These are phyloP conservation scores for Suillus luteus DNA, from an alignment of 768 basidiomycete species.

Conservation along the genomic window DNA sequence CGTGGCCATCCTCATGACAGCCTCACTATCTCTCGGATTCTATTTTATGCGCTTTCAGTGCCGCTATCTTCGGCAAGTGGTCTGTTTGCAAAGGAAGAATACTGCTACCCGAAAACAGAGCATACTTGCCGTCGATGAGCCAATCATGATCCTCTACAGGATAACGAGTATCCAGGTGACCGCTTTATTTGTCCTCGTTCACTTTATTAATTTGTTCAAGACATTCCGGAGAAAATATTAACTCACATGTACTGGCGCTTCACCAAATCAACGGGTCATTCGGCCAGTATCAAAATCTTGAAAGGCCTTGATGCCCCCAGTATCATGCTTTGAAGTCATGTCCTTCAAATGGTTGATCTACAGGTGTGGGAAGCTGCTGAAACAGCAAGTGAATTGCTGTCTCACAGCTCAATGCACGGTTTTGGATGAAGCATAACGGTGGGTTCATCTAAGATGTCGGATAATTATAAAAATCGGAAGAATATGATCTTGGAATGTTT, in stretches of 20 bases:
- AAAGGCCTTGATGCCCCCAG: not conserved
- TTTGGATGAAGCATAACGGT: not conserved
- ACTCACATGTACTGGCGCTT: not conserved
- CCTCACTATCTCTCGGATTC: not conserved
- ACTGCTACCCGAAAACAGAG: not conserved
- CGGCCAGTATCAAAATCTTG: not conserved
- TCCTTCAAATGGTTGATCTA: not conserved
- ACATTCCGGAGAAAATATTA: not conserved
- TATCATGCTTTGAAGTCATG: not conserved
- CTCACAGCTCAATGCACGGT: not conserved
- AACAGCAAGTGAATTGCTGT: not conserved
- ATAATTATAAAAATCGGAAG: not conserved
- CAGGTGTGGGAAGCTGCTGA: not conserved
- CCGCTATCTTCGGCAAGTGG: not conserved
- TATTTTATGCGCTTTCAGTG: not conserved
- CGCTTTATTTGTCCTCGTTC: not conserved
- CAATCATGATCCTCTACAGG: not conserved
- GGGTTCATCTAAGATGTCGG: not conserved
- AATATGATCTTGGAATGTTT: not conserved
- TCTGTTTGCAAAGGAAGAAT: not conserved
- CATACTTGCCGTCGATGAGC: not conserved
- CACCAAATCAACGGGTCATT: not conserved
- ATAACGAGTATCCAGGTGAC: conserved; percentile 1
- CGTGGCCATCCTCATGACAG: not conserved
- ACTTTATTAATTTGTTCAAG: not conserved